A percentile compares a stretch with the other conserved stretches of the same genome.
Evolutionary conservation across 2,329 filamentous ascomycete species (phyloP).

Genomic region (Thielaviopsis euricoi): DNA sequence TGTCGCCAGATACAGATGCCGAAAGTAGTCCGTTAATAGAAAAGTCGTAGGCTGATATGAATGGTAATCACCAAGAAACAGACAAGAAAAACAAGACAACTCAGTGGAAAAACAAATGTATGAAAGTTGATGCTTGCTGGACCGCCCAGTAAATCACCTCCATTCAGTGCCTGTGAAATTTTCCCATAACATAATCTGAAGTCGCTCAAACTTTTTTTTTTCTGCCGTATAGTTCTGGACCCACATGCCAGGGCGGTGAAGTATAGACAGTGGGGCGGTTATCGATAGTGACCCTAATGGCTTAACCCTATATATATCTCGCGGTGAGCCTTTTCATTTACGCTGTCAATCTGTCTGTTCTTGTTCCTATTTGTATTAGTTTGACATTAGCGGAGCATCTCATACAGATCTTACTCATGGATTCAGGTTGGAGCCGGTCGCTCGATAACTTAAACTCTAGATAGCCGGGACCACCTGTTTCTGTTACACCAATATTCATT

Average conservation of each 20-base stretch:
- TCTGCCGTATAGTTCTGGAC: conserved; percentile 9
- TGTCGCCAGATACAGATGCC: not conserved
- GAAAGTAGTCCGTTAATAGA: not conserved
- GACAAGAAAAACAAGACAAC: not conserved
- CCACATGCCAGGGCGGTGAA: conserved; percentile 8
- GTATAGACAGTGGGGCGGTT: not conserved
- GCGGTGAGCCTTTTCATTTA: no score
- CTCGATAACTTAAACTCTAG: not conserved
- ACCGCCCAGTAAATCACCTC: not conserved
- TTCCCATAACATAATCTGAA: conserved; percentile 5
- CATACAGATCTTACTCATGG: no score
- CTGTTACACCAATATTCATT: not conserved
- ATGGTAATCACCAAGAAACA: not conserved
- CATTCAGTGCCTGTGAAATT: conserved; percentile 3
- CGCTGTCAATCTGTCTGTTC: no score
- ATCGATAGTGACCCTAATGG: not conserved
- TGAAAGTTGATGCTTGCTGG: not conserved
- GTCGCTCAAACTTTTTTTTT: conserved; percentile 13
- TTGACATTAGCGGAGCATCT: no score
- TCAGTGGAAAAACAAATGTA: not conserved
- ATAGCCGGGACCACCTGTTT: not conserved
- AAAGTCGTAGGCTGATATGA: not conserved
- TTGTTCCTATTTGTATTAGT: no score
- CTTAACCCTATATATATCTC: not conserved
- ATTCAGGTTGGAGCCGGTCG: not conserved